Evolutionary conservation across 2,329 filamentous ascomycete species (phyloP).

Genomic region (Colletotrichum gloeosporioides): DNA sequence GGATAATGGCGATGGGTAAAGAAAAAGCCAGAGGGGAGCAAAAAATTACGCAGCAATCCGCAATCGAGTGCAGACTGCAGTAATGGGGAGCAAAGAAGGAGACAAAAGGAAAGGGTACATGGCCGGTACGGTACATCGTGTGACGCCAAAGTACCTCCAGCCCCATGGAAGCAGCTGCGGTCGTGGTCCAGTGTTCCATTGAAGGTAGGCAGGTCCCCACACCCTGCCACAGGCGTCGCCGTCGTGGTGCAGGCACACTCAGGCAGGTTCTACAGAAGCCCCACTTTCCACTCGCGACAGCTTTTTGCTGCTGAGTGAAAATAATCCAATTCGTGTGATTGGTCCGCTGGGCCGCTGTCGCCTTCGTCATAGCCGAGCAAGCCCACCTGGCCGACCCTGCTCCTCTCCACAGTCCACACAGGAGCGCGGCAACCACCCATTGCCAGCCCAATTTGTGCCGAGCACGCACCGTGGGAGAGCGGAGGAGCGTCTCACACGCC

Average conservation of each 20-base stretch:
- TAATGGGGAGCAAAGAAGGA: not conserved
- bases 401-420: constrained; percentile 13
- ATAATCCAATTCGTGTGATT: constrained; percentile 22
- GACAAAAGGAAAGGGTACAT: not conserved
- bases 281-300: constrained; percentile 6
- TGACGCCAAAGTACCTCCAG: not conserved
- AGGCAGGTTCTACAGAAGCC: not conserved
- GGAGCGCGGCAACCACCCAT: constrained; percentile 12
- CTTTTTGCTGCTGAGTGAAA: constrained; percentile 22
- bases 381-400: constrained; percentile 15
- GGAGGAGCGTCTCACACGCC: not conserved
- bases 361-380: constrained; percentile 25
- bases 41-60: not conserved
- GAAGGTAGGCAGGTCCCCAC: not conserved
- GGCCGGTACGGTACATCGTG: not conserved
- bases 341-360: constrained; percentile 20
- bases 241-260: not conserved
- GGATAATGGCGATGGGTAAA: not conserved
- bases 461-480: not conserved
- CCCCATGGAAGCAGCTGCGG: not conserved
- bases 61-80: not conserved
- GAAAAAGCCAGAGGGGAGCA: not conserved
- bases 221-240: not conserved
- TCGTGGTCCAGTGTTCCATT: not conserved
- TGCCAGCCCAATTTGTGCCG: constrained; percentile 1